These are phyloP conservation scores for Sarcodon aspratus DNA, from an alignment of 768 basidiomycete species.

Conservation along the genomic window DNA sequence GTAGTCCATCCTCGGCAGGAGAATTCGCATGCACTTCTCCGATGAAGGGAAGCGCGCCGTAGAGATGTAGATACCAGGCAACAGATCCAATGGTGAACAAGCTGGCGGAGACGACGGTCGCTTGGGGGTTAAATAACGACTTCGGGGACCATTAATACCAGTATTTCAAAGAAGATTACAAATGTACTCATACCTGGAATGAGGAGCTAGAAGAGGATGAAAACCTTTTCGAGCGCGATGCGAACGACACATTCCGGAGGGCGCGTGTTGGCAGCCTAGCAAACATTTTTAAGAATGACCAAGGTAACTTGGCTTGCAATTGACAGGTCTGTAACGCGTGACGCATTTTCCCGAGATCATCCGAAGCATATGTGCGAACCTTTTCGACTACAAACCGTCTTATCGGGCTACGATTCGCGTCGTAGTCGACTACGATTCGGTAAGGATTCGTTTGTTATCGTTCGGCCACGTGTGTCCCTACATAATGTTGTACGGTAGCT, in stretches of 20 bases:
- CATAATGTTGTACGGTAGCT: too few species aligned
- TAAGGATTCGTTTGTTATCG: too few species aligned
- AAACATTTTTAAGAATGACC: slow-evolving; percentile 49
- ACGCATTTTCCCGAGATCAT: too few species aligned
- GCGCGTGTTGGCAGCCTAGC: slow-evolving; percentile 72
- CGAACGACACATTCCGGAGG: slow-evolving; percentile 44
- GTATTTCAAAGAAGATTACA: neutral
- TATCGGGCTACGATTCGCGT: too few species aligned
- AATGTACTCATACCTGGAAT: slow-evolving; percentile 44
- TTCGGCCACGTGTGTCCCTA: too few species aligned
- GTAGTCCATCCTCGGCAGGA: slow-evolving; percentile 89
- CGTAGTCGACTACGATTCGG: too few species aligned
- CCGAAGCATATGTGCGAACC: too few species aligned
- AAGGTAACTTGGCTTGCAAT: too few species aligned
- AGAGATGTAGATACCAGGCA: slow-evolving; percentile 94
- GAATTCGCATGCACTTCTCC: slow-evolving; percentile 90
- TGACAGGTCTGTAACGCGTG: too few species aligned
- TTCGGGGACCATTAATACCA: slow-evolving; percentile 13
- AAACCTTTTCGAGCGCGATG: slow-evolving; percentile 30
- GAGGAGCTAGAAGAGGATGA: slow-evolving; percentile 48
- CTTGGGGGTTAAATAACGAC: slow-evolving; percentile 61
- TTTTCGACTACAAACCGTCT: too few species aligned
- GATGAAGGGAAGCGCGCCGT: slow-evolving; percentile 82
- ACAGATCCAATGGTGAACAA: slow-evolving; percentile 78
- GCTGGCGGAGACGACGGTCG: slow-evolving; percentile 65